These are phyloP conservation scores for Podila epicladia DNA, from an alignment of 192 early-diverging fungal genomes.

Conservation along the genomic window DNA sequence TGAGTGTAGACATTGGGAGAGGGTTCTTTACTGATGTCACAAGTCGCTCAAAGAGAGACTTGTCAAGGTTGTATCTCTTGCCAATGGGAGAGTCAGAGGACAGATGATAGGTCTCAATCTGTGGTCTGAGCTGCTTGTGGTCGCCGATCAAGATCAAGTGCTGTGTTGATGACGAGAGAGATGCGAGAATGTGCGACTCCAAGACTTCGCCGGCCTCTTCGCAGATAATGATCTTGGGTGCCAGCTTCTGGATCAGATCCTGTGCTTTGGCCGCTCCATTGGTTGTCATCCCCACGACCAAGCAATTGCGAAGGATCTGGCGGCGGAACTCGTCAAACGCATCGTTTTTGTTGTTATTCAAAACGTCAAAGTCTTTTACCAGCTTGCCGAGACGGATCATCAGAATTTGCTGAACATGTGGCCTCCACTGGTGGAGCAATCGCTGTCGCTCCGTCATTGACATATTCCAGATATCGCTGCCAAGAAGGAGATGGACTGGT, in stretches of 20 bases:
- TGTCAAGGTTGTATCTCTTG: constrained; percentile 51
- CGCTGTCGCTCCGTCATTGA: constrained; percentile 50
- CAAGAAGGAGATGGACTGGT: background rate
- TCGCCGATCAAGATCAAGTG: constrained; percentile 69
- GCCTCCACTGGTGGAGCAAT: constrained; percentile 53
- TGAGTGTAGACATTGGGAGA: constrained; percentile 53
- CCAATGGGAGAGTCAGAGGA: constrained; percentile 51
- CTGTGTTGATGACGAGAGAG: constrained; percentile 56
- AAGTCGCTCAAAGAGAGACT: constrained; percentile 64
- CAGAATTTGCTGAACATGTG: constrained; percentile 25
- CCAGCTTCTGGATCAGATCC: constrained; percentile 48
- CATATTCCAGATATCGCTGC: constrained; percentile 49
- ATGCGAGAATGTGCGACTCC: constrained; percentile 62
- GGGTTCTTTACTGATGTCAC: constrained; percentile 33
- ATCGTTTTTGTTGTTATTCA: constrained; percentile 5
- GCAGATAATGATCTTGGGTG: constrained; percentile 61
- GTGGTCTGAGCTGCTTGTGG: constrained; percentile 48
- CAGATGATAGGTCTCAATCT: constrained; percentile 35
- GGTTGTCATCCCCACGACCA: constrained; percentile 70
- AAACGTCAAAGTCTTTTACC: constrained; percentile 7
- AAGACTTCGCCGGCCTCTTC: constrained; percentile 70
- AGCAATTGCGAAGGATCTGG: constrained; percentile 27
- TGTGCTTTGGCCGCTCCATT: constrained; percentile 65
- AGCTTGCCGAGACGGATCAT: constrained; percentile 24
- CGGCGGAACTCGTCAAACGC: constrained; percentile 45